These are phyloP conservation scores for Entelexis sorbosivorans DNA, from an alignment of 1,139 yeast genomes.

Conservation along the genomic window DNA sequence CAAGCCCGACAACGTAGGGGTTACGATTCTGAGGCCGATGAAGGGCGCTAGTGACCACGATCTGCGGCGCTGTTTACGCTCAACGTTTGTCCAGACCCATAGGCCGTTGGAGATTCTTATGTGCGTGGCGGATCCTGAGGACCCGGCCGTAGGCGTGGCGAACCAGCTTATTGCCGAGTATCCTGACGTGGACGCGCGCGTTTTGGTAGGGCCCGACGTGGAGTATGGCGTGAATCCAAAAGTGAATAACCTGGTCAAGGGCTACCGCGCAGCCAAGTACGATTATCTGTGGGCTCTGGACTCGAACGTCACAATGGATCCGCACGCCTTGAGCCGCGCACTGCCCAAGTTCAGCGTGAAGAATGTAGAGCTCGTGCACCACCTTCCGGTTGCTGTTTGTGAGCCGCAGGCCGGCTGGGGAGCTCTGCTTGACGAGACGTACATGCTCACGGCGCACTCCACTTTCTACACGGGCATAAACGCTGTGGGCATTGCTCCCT, in stretches of 20 bases:
- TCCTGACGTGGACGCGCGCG: constrained; percentile 48
- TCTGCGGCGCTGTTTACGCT: constrained; percentile 53
- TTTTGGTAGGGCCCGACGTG: constrained; percentile 40
- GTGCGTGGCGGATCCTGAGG: constrained; percentile 56
- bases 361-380: constrained; percentile 62
- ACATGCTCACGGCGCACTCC: constrained; percentile 69
- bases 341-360: constrained; percentile 43
- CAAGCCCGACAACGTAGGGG: constrained; percentile 36
- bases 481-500: constrained; percentile 68
- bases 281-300: constrained; percentile 85
- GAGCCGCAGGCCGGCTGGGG: constrained; percentile 36
- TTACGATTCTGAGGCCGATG: constrained; percentile 69
- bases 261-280: constrained; percentile 53
- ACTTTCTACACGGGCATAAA: constrained; percentile 75
- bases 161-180: constrained; percentile 41
- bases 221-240: constrained; percentile 79
- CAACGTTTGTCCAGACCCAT: constrained; percentile 59
- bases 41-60: constrained; percentile 70
- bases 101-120: constrained; percentile 60
- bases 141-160: constrained; percentile 56
- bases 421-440: constrained; percentile 76
- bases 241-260: constrained; percentile 73
- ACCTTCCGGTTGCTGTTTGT: constrained; percentile 58
- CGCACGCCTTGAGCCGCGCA: constrained; percentile 56
- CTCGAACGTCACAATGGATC: constrained; percentile 71